Base-by-base conservation (phyloP, 208 protist species). In the Leishmania braziliensis region DNA sequence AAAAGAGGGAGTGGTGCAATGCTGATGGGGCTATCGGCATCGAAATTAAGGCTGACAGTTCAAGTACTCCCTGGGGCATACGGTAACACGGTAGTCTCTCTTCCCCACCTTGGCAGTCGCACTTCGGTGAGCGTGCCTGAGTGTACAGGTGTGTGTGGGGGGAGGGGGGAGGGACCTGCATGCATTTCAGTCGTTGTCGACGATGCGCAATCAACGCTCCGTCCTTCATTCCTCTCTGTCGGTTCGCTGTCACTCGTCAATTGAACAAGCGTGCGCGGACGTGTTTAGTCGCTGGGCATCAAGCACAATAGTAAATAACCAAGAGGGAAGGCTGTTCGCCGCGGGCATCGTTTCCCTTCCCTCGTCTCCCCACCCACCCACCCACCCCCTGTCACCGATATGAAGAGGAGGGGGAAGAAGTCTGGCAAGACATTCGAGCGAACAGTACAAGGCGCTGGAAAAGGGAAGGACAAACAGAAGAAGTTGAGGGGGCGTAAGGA, bases 381-480 rank as follows among this genome's bases (percentile, higher is more conserved):
- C 66, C 29, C 65, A 71, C 36, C 43, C 69, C 48, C 43, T 46
- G 43, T 6, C 43, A 46, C 43, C 43, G 43, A 46, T 46, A 66
- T 33, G n/a, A 66, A 29, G 60, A 29, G n/a, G 60, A 66, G 60
- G n/a, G 60, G n/a, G 60, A 66, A 66, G n/a, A 66, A 29, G 60
- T 66, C 23, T 33, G 60, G 60, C 23, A 66, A 66, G 60, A 46
- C 43, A 46, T 46, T 46, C 43, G 43, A 46, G 43, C 43, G 43
- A 46, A 46, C 43, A 46, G 43, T 29, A 68, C 43, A 6, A 46
- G 43, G 43, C 43, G 43, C 43, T 46, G 43, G 43, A 46, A 85
- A 79, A 84, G 82, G 78, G 75, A 84, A 65, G 82, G 79, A 79
- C 76, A 83, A 53, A 84, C 39, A 81, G 48, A 78, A 23, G 3